These are phyloP conservation scores for Hemileccinum impolitum DNA, from an alignment of 768 basidiomycete species.

Conservation along the genomic window DNA sequence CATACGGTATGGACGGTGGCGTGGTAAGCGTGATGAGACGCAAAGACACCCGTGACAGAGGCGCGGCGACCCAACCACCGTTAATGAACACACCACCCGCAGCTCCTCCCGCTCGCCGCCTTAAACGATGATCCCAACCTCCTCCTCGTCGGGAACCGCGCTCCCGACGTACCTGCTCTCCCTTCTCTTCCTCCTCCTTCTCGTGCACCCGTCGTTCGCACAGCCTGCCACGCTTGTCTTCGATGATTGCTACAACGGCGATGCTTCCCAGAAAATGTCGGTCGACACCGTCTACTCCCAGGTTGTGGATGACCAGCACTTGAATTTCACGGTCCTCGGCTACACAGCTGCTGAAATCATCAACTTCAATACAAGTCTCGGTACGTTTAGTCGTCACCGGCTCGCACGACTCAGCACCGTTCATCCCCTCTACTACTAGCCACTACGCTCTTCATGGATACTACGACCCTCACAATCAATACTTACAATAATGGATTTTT, in stretches of 20 bases:
- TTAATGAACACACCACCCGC: constrained; percentile 20
- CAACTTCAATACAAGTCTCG: constrained; percentile 61
- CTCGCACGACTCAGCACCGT: neutral
- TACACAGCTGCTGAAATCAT: constrained; percentile 53
- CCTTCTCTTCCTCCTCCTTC: constrained; percentile 9
- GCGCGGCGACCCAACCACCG: constrained; percentile 3
- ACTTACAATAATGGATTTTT: constrained; percentile 68
- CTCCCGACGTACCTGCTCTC: constrained; percentile 1
- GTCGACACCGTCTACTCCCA: constrained; percentile 74
- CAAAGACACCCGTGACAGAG: too few relatives aligned
- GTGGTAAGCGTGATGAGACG: constrained; percentile 23
- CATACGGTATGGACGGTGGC: too few relatives aligned
- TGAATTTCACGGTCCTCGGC: constrained; percentile 77
- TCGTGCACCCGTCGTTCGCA: constrained; percentile 34
- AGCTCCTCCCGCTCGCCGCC: constrained; percentile 12
- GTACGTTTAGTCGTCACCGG: constrained; percentile 37
- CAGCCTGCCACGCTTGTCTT: constrained; percentile 64
- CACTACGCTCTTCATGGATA: constrained; percentile 88
- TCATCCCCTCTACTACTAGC: constrained; percentile 11
- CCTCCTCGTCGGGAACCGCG: constrained; percentile 6
- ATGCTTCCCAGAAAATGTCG: constrained; percentile 54
- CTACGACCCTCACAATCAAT: constrained; percentile 74
- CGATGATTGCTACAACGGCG: constrained; percentile 64
- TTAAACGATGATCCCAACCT: constrained; percentile 22
- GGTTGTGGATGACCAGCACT: constrained; percentile 44